A percentile compares a stretch with the other conserved stretches of the same genome.
Evolutionary conservation across 805 yeast species (phyloP).

Genomic region (Starmerella stigmatis): DNA sequence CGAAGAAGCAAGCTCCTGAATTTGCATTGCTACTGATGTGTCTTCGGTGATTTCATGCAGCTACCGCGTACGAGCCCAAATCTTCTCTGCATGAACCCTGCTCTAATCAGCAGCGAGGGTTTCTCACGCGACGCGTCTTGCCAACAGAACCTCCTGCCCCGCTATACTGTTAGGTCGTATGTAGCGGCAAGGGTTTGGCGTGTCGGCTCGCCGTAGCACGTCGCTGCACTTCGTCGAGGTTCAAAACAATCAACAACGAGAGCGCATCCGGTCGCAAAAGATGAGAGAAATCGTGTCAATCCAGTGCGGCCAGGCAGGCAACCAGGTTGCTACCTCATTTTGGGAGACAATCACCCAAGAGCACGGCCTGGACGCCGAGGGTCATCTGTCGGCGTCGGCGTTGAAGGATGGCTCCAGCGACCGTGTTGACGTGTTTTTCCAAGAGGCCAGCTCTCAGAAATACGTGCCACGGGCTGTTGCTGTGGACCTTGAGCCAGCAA

Average conservation of each 20-base stretch:
- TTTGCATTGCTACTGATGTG: no score
- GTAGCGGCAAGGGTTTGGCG: neutral
- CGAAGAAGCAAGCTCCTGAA: no score
- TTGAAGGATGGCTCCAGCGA: constrained; percentile 29
- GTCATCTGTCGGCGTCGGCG: constrained; percentile 24
- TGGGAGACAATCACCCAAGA: constrained; percentile 34
- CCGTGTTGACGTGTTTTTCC: constrained; percentile 74
- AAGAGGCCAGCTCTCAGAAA: constrained; percentile 66
- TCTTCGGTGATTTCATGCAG: no score
- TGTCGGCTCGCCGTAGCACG: neutral
- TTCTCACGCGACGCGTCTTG: constrained; percentile 8
- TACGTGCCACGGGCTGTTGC: constrained; percentile 92
- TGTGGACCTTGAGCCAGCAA: constrained; percentile 91
- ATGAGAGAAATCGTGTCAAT: constrained; percentile 39
- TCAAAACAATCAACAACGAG: constrained; percentile 5
- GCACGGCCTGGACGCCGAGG: constrained; percentile 31
- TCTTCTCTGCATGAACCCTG: no score
- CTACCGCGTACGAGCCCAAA: no score
- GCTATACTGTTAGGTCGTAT: neutral
- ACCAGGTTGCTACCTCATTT: constrained; percentile 35
- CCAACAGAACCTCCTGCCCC: neutral
- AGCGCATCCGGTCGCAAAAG: neutral
- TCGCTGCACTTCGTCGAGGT: neutral
- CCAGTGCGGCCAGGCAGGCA: constrained; percentile 39
- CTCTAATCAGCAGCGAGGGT: no score